phyloP scores from a whole-genome alignment of 192 early-diverging fungal species.

The Fimicolochytrium jonesii region DNA sequence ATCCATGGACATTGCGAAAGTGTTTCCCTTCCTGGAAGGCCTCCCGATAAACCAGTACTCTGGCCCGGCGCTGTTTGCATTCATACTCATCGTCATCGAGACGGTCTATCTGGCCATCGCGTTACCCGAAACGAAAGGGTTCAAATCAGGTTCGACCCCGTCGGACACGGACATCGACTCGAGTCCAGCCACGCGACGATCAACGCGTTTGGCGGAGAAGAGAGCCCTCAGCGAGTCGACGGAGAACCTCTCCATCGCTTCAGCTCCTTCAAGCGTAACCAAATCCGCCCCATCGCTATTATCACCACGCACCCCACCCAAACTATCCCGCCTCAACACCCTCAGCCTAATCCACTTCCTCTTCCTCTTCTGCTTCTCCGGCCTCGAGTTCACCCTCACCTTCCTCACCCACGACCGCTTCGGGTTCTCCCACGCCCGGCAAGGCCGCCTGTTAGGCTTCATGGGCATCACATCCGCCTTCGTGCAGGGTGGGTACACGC shows the following conservation, averaged over 20 bases:
- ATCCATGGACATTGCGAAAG: slow-evolving; percentile 37
- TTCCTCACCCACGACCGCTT: slow-evolving; percentile 95
- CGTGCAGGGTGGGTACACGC: slow-evolving; percentile 91
- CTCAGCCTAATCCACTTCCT: slow-evolving; percentile 78
- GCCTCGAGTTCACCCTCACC: slow-evolving; percentile 98
- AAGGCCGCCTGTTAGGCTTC: slow-evolving; percentile 79
- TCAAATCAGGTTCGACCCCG: too few species aligned
- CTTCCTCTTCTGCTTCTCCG: slow-evolving; percentile 89
- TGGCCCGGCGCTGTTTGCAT: slow-evolving; percentile 79
- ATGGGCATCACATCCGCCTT: slow-evolving; percentile 84
- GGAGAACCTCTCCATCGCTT: too few species aligned
- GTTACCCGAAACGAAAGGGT: slow-evolving; percentile 73
- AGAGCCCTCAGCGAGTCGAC: too few species aligned
- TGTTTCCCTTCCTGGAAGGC: slow-evolving; percentile 29
- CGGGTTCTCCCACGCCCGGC: slow-evolving; percentile 77
- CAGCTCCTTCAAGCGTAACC: too few species aligned
- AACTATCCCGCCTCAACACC: slow-evolving; percentile 7
- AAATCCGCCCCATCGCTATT: background rate
- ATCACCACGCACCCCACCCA: background rate
- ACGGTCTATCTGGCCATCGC: slow-evolving; percentile 66
- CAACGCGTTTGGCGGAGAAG: background rate
- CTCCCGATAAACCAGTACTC: slow-evolving; percentile 74
- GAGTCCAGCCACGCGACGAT: background rate
- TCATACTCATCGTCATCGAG: slow-evolving; percentile 77
- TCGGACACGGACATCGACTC: too few species aligned